Evolutionary conservation across 2,329 filamentous ascomycete genomes (phyloP).

Genomic region (Helicocarpus griseus): DNA sequence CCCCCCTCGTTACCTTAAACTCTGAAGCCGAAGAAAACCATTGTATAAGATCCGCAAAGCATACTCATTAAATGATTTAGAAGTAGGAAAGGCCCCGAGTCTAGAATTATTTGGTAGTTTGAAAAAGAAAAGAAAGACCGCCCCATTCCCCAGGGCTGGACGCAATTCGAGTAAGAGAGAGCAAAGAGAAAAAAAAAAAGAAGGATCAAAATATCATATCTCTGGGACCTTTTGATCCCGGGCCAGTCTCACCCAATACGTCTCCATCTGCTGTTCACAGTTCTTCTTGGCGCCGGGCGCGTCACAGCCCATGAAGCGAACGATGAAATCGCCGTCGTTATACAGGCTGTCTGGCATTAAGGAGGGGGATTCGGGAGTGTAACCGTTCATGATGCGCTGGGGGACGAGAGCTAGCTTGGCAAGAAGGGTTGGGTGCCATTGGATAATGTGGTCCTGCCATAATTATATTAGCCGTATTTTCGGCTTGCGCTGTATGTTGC

Average conservation of each 20-base stretch:
- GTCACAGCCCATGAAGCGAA: slow-evolving; percentile 67
- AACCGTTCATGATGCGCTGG: slow-evolving; percentile 73
- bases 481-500: too few relatives aligned
- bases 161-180: neutral
- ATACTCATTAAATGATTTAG: too few relatives aligned
- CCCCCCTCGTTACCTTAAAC: too few relatives aligned
- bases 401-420: slow-evolving; percentile 85
- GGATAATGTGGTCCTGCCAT: slow-evolving; percentile 73
- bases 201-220: neutral
- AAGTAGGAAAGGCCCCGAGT: too few relatives aligned
- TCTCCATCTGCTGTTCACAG: slow-evolving; percentile 62
- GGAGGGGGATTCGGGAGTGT: slow-evolving; percentile 43
- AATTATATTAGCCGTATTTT: too few relatives aligned
- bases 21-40: too few relatives aligned
- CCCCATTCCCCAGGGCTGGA: neutral
- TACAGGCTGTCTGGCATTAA: slow-evolving; percentile 51
- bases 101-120: neutral
- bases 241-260: slow-evolving; percentile 39
- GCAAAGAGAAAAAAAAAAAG: neutral
- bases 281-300: slow-evolving; percentile 40
- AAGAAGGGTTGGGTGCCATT: slow-evolving; percentile 95
- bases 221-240: slow-evolving; percentile 19
- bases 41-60: too few relatives aligned
- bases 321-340: slow-evolving; percentile 73
- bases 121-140: neutral